Evolutionary conservation across 768 basidiomycete species (phyloP), one percentile per base, ranked within the genome.

Genomic region (Boletus subparvulus): DNA sequence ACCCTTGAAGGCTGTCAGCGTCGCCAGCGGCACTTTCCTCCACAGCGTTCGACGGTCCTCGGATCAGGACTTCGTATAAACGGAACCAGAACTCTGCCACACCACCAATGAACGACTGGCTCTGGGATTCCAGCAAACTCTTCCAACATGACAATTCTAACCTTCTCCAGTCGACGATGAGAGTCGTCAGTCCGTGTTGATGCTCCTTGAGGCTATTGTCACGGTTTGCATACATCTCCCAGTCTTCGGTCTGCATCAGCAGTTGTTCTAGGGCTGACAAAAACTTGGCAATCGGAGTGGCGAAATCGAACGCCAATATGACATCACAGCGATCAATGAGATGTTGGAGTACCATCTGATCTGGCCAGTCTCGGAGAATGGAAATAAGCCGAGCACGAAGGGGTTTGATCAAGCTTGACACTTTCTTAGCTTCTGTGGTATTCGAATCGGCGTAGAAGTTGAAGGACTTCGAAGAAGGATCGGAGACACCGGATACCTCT

Each of bases 151-250:
- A 79, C 12, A 99, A 75, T 67, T 99, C 97, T 53, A 95, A 75
- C 32, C 92, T 82, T 52, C 97, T 80, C 97, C 97, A 98, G 11
- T 84, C 82, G 47, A 99, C 85, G 45, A 98, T 89, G 46, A 94
- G 78, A 26, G 71, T 73, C 12, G 83, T 88, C 24, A 97, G 69
- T 4, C 77, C 78, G 26, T 83, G 81, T 57, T 85, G 93, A 64
- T 90, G 77, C 1, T 68, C 51, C 65, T 81, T 84, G 61, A 99
- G 80, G 41, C 86, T 86, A 66, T 94, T 98, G 42, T 89, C 86
- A n/a, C 85, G 80, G 73, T 93, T 94, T n/a, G 96, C 88, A 67
- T 90, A 98, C 62, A 86, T 85, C 69, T 99, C 94, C 97, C 97
- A 99, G 66, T 98, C 96, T 50, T 94, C 91, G 24, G 84, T 92